Conservation (phyloP, 2,329 filamentous ascomycete species). For the Colletotrichum destructivum region DNA sequence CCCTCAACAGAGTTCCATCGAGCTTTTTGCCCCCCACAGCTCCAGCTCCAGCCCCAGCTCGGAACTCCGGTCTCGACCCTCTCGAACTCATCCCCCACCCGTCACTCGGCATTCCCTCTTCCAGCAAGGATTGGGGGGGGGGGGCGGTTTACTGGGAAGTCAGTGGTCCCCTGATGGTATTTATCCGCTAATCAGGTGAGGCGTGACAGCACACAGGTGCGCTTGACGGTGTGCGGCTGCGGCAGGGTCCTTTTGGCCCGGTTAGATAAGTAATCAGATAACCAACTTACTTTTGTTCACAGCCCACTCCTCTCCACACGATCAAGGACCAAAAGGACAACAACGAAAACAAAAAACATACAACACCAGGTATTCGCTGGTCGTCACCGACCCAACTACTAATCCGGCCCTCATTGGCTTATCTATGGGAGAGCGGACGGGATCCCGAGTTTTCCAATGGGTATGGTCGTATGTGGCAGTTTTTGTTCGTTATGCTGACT, state of each 20-base stretch:
- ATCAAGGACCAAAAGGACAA: too few species aligned
- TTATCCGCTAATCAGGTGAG: slow-evolving; percentile 9
- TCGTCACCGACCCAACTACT: background rate
- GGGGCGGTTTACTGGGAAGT: background rate
- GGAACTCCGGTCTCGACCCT: slow-evolving; percentile 24
- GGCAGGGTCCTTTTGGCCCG: background rate
- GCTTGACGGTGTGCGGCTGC: slow-evolving; percentile 8
- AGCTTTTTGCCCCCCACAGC: background rate
- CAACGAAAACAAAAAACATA: too few species aligned
- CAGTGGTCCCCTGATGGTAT: background rate
- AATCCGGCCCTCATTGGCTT: background rate
- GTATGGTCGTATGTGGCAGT: too few species aligned
- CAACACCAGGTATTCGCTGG: background rate
- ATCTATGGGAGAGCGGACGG: too few species aligned
- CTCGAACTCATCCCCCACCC: slow-evolving; percentile 14
- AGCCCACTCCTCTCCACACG: too few species aligned
- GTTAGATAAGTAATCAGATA: background rate
- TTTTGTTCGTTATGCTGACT: accelerated
- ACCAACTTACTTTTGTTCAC: too few species aligned
- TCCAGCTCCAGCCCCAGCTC: background rate
- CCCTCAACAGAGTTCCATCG: background rate
- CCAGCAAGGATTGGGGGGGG: slow-evolving; percentile 2
- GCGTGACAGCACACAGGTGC: slow-evolving; percentile 11
- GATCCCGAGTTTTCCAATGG: too few species aligned
- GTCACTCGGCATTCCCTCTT: slow-evolving; percentile 30